Base-by-base conservation (phyloP, 306 rosid genomes). In the Medicago truncatula region DNA sequence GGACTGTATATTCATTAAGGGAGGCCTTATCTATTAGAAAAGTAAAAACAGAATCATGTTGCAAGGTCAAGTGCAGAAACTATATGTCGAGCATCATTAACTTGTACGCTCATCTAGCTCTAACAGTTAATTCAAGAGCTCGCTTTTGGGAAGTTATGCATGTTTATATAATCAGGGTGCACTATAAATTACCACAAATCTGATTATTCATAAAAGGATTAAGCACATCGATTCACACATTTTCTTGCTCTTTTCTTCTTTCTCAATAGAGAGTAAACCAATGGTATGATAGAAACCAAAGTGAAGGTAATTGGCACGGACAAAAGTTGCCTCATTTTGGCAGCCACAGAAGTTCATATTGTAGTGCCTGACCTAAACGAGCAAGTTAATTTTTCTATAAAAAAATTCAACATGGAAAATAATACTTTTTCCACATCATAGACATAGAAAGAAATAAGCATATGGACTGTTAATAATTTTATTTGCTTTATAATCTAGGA, bases 401-500 rank as follows among this genome's bases (percentile, higher is more conserved):
- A 23, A n/a, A 8, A 6, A 6, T 25, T 28, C 9, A 15, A 15
- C 5, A 64, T 20, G 14, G 13, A 50, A 14, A 3, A 16, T 13
- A 72, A 25, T 17, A 43, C 7, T 46, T 74, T 9, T 47, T 44
- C 50, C 61, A 23, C 38, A 39, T 57, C 23, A 47, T 67, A 7
- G 47, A 16, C 20, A 76, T 23, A 49, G 7, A 75, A 54, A 67
- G 44, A 65, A 67, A 36, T 59, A 17, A 59, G 40, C 50, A 46
- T 12, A 10, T 39, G 14, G 28, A 49, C 15, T 20, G 38, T 16
- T 47, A 15, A 38, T 21, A 11, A 11, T 9, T 38, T n/a, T 3
- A 68, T 74, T 60, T 38, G 21, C 49, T n/a, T 56, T 50, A 20
- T 6, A 77, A 36, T 72, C 11, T 31, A 72, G 50, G 47, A 61